phyloP scores from a whole-genome alignment of 2,329 filamentous ascomycete species.

The Aureobasidium zeae region DNA sequence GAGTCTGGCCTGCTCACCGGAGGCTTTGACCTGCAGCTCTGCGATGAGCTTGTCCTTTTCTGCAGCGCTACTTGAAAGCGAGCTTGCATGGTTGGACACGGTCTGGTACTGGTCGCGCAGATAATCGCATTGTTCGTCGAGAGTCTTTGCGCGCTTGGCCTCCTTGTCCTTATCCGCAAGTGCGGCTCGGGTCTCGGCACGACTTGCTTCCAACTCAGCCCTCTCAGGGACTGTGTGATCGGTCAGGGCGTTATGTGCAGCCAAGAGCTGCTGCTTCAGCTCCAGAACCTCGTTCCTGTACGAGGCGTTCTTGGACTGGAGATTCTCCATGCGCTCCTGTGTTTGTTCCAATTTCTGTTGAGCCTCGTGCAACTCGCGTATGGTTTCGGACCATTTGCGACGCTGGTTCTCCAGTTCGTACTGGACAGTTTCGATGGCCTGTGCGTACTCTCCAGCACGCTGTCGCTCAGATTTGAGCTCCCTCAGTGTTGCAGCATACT shows the following conservation, averaged over 20 bases:
- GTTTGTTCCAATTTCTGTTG: slow-evolving; percentile 13
- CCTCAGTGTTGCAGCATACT: slow-evolving; percentile 4
- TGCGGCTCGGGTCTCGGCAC: slow-evolving; percentile 17
- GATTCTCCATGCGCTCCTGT: neutral
- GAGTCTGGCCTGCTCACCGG: slow-evolving; percentile 23
- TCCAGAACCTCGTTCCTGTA: slow-evolving; percentile 23
- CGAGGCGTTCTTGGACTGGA: neutral
- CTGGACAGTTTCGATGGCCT: slow-evolving; percentile 27
- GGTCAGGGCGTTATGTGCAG: slow-evolving; percentile 23
- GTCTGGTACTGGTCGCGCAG: slow-evolving; percentile 51
- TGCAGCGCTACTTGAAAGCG: slow-evolving; percentile 40
- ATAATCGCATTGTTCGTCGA: slow-evolving; percentile 47
- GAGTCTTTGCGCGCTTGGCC: slow-evolving; percentile 25
- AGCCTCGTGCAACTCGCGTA: slow-evolving; percentile 23
- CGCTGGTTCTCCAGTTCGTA: slow-evolving; percentile 28
- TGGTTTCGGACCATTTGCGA: slow-evolving; percentile 21
- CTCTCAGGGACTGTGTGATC: slow-evolving; percentile 27
- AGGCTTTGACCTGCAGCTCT: slow-evolving; percentile 21
- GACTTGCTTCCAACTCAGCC: slow-evolving; percentile 25
- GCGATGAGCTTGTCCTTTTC: slow-evolving; percentile 34
- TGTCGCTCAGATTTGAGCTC: neutral
- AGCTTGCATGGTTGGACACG: slow-evolving; percentile 41
- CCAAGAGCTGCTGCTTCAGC: slow-evolving; percentile 25
- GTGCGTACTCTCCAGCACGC: slow-evolving; percentile 23
- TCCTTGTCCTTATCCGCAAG: slow-evolving; percentile 21